These are phyloP conservation scores for Ananas comosus DNA, from an alignment of 176 grass and related monocot species.

Conservation along the genomic window DNA sequence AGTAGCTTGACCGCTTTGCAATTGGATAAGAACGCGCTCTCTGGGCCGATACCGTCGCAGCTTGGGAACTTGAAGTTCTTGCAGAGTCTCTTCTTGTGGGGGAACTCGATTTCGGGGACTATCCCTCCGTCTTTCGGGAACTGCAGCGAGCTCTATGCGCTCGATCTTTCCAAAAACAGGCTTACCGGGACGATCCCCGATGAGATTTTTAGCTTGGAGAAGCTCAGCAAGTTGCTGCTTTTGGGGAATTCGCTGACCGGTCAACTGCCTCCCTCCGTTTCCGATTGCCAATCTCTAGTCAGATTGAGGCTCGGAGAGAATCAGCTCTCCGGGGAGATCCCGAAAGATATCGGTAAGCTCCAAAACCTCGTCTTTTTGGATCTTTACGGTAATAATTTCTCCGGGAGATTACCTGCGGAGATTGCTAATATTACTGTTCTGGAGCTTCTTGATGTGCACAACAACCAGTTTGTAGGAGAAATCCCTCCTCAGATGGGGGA, in stretches of 20 bases:
- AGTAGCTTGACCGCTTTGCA: conserved; percentile 15
- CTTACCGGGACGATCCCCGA: conserved; percentile 40
- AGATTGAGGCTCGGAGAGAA: conserved; percentile 86
- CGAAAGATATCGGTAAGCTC: conserved; percentile 25
- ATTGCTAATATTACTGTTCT: conserved; percentile 28
- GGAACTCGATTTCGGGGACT: conserved; percentile 22
- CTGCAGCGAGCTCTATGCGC: conserved; percentile 5
- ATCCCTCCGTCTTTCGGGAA: conserved; percentile 32
- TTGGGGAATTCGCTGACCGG: conserved; percentile 71
- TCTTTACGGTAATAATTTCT: conserved; percentile 12
- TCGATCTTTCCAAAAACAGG: conserved; percentile 1
- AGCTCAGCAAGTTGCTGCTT: conserved; percentile 85
- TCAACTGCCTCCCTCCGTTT: conserved; percentile 39
- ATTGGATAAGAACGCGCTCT: conserved; percentile 19
- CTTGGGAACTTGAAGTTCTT: conserved; percentile 25
- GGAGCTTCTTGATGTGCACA: conserved; percentile 19
- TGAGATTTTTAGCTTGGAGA: conserved; percentile 70
- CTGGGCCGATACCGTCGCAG: conserved; percentile 20
- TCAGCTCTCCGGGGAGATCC: conserved; percentile 59
- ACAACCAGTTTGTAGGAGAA: conserved; percentile 27
- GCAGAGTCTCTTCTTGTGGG: conserved; percentile 6
- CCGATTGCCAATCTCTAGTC: conserved; percentile 64
- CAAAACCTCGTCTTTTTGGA: conserved; percentile 10
- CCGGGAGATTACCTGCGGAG: conserved; percentile 19
- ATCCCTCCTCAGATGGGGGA: conserved; percentile 25